Conservation (phyloP, 805 yeast genomes). For the Candida germanica region DNA sequence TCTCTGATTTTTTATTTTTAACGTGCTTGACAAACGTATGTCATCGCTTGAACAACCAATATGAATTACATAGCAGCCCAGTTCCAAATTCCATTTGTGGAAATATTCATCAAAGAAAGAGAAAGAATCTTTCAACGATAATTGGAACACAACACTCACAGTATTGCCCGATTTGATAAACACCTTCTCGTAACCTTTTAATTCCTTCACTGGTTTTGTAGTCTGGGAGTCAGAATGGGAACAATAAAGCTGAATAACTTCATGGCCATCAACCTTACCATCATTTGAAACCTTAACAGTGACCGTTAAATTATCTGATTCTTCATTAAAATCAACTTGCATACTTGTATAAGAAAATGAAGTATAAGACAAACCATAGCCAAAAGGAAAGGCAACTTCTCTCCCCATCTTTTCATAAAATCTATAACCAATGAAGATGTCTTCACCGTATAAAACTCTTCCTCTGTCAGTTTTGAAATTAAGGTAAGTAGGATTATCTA, state of each 20-base stretch:
- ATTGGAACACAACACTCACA: slow-evolving; percentile 14
- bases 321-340: slow-evolving; percentile 16
- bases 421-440: slow-evolving; percentile 30
- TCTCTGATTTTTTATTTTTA: slow-evolving; percentile 8
- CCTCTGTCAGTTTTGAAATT: slow-evolving; percentile 28
- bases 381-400: slow-evolving; percentile 31
- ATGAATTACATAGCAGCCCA: slow-evolving; percentile 22
- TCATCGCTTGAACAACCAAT: slow-evolving; percentile 23
- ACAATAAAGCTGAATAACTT: slow-evolving; percentile 28
- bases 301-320: slow-evolving; percentile 14
- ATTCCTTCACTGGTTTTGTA: slow-evolving; percentile 25
- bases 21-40: slow-evolving; percentile 7
- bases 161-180: slow-evolving; percentile 17
- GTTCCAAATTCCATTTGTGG: slow-evolving; percentile 24
- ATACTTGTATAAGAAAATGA: slow-evolving; percentile 17
- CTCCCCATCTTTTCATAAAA: slow-evolving; percentile 27
- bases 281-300: slow-evolving; percentile 20
- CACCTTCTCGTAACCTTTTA: slow-evolving; percentile 30
- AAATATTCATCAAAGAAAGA: slow-evolving; percentile 29
- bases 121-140: slow-evolving; percentile 23
- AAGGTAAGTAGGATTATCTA: slow-evolving; percentile 29
- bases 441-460: slow-evolving; percentile 32
- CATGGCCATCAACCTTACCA: slow-evolving; percentile 24
- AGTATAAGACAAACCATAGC: slow-evolving; percentile 30
- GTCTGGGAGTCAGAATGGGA: slow-evolving; percentile 16